phyloP scores from a whole-genome alignment of 495 filamentous ascomycete species.

The Hypoxylon rickii region DNA sequence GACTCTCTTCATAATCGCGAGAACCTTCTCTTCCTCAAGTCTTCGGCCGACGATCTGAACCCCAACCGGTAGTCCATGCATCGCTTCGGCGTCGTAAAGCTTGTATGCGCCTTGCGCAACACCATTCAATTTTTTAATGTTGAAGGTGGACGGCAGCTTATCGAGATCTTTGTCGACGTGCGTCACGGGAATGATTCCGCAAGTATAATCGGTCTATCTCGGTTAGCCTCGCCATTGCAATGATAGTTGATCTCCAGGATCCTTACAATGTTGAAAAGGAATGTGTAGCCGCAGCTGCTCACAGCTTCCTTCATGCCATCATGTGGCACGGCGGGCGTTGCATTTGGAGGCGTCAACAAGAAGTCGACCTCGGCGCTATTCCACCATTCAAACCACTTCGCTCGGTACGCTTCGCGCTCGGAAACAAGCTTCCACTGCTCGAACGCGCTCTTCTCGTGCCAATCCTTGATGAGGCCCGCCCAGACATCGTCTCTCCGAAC shows the following conservation, averaged over 20 bases:
- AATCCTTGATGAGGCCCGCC: conserved; percentile 74
- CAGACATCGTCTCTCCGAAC: conserved; percentile 74
- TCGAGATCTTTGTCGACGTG: conserved; percentile 77
- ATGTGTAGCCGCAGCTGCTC: conserved; percentile 90
- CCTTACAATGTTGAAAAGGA: conserved; percentile 84
- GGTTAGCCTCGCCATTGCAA: conserved; percentile 4
- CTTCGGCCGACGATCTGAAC: conserved; percentile 85
- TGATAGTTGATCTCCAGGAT: background rate
- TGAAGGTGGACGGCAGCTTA: conserved; percentile 61
- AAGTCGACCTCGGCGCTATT: conserved; percentile 72
- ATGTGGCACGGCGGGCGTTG: conserved; percentile 87
- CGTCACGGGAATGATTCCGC: conserved; percentile 84
- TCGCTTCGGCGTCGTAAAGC: conserved; percentile 79
- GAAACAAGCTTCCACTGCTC: conserved; percentile 83
- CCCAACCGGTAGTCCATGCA: conserved; percentile 86
- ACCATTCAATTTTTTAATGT: conserved; percentile 68
- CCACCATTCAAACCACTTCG: conserved; percentile 84
- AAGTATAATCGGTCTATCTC: conserved; percentile 76
- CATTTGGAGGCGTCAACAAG: conserved; percentile 83
- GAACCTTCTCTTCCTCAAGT: conserved; percentile 90
- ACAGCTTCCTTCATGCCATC: conserved; percentile 86
- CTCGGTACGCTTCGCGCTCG: conserved; percentile 75
- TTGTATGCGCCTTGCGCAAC: conserved; percentile 84
- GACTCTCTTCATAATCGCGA: conserved; percentile 79
- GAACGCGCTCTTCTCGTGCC: conserved; percentile 68